Evolutionary conservation across 2,329 filamentous ascomycete species (phyloP).

Genomic region (Neobulgaria alba): DNA sequence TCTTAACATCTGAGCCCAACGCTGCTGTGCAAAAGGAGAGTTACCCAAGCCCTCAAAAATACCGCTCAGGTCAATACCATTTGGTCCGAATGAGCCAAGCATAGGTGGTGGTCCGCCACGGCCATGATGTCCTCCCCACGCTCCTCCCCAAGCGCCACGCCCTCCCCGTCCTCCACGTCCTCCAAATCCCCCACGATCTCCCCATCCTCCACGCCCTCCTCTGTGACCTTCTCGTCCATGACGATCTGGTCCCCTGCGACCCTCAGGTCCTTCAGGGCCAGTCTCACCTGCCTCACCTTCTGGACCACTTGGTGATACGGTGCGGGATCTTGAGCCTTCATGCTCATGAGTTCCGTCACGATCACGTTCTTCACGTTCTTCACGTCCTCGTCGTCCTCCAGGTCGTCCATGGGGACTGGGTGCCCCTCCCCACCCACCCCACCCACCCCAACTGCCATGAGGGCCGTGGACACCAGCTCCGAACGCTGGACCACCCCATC

Average conservation of each 20-base stretch:
- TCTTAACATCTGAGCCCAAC: conserved; percentile 23
- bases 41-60: conserved; percentile 20
- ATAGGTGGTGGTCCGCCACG: conserved; percentile 17
- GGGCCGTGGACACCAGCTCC: conserved; percentile 7
- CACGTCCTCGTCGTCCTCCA: conserved; percentile 12
- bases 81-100: conserved; percentile 5
- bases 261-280: background rate
- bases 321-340: conserved; percentile 8
- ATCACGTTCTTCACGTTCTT: no score
- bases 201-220: conserved; percentile 11
- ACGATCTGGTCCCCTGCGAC: background rate
- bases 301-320: conserved; percentile 7
- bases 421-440: background rate
- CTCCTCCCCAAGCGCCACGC: background rate
- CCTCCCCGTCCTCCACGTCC: background rate
- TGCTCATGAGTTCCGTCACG: background rate
- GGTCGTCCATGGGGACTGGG: conserved; percentile 8
- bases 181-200: conserved; percentile 6
- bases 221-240: conserved; percentile 9
- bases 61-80: conserved; percentile 24
- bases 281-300: conserved; percentile 5
- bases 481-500: conserved; percentile 14
- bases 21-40: conserved; percentile 20
- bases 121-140: no score
- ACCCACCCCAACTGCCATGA: conserved; percentile 12